These are phyloP conservation scores for Nicotiana undulata DNA, from an alignment of 257 asterid genomes.

Conservation along the genomic window DNA sequence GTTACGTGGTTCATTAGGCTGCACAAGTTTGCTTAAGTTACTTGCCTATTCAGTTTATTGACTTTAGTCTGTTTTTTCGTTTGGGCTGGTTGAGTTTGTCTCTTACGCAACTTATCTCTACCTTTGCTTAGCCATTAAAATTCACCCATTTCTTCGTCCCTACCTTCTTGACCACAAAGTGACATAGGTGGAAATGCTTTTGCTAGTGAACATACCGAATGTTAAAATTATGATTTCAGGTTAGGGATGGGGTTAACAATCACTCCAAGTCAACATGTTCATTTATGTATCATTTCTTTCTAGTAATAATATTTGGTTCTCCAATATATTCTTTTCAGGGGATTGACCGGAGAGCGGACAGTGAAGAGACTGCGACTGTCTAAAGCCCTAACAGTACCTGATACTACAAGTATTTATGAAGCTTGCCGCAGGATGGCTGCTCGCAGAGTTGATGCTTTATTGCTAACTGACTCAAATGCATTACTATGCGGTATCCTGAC, in stretches of 20 bases:
- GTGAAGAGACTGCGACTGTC: slow-evolving; percentile 87
- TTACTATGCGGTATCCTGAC: slow-evolving; percentile 91
- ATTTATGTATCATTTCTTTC: background rate
- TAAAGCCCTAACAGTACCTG: slow-evolving; percentile 88
- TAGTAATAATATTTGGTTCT: slow-evolving; percentile 6
- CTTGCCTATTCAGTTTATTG: background rate
- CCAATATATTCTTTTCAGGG: slow-evolving; percentile 44
- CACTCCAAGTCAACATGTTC: background rate
- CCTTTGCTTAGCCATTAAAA: background rate
- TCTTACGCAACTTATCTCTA: background rate
- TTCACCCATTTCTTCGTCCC: background rate
- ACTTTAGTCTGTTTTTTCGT: background rate
- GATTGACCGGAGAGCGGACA: slow-evolving; percentile 80
- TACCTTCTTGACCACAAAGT: background rate
- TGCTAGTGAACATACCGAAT: background rate
- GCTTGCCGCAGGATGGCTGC: slow-evolving; percentile 93
- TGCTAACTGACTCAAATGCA: slow-evolving; percentile 94
- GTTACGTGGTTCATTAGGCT: background rate
- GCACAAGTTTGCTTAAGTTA: background rate
- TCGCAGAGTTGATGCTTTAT: slow-evolving; percentile 82
- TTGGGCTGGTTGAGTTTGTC: slow-evolving; percentile 4
- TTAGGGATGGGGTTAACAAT: background rate
- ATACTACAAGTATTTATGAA: slow-evolving; percentile 65
- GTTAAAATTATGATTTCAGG: background rate
- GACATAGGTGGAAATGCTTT: background rate